Evolutionary conservation across 345 rosid species (phyloP).

Genomic region (Dimocarpus longan): DNA sequence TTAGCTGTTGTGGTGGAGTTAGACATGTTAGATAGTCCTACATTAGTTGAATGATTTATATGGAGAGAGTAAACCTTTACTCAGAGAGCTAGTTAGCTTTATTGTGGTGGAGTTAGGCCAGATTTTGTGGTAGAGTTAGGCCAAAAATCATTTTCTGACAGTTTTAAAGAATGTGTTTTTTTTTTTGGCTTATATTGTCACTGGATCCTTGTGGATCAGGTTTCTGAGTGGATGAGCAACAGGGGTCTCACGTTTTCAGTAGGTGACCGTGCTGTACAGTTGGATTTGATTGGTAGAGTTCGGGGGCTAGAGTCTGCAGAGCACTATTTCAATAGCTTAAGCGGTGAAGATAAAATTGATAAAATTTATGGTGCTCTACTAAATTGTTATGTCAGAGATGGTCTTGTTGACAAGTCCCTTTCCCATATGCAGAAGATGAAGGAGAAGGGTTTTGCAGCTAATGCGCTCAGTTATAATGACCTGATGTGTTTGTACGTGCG

Average conservation of each 20-base stretch:
- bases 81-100: too few species aligned
- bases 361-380: conserved; percentile 51
- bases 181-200: background rate
- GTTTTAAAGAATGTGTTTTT: too few species aligned
- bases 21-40: too few species aligned
- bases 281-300: conserved; percentile 52
- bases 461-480: conserved; percentile 35
- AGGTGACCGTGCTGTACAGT: conserved; percentile 40
- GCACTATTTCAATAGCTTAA: conserved; percentile 39
- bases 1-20: too few species aligned
- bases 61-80: too few species aligned
- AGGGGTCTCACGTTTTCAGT: conserved; percentile 23
- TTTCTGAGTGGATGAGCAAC: conserved; percentile 43
- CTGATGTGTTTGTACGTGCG: conserved; percentile 42
- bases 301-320: conserved; percentile 41
- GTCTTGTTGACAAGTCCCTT: conserved; percentile 44
- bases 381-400: conserved; percentile 45
- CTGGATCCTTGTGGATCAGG: conserved; percentile 34
- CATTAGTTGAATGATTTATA: too few species aligned
- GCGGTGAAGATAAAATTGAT: conserved; percentile 32
- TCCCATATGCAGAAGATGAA: conserved; percentile 43
- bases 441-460: conserved; percentile 37
- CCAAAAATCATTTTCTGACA: too few species aligned
- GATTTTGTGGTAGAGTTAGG: too few species aligned
- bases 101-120: too few species aligned